A percentile compares a stretch with the other conserved stretches of the same genome.
Conservation (phyloP, 1,284 basidiomycete species). For the Pascua guehoae region DNA sequence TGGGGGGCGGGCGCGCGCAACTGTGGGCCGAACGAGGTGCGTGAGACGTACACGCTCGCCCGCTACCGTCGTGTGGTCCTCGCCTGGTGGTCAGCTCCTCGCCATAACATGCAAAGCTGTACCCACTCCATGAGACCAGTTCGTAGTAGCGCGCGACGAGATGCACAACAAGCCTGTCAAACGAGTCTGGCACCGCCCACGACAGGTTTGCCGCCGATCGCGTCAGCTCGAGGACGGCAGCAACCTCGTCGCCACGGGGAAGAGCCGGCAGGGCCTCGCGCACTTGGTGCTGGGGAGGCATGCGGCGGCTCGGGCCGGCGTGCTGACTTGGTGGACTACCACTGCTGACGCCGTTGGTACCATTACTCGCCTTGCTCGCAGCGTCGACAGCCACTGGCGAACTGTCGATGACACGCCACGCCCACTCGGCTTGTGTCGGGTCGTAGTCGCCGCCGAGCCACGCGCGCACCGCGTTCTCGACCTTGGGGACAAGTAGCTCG, state of each 20-base stretch:
- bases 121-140: conserved; percentile 46
- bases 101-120: no score
- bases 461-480: conserved; percentile 33
- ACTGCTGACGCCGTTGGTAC: not conserved
- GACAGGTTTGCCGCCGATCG: conserved; percentile 43
- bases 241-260: conserved; percentile 15
- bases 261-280: conserved; percentile 22
- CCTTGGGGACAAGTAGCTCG: conserved; percentile 34
- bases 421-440: conserved; percentile 5
- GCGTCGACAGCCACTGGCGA: conserved; percentile 19
- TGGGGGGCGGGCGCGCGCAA: conserved; percentile 21
- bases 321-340: not conserved
- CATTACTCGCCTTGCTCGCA: not conserved
- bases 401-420: conserved; percentile 36
- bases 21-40: conserved; percentile 40
- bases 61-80: conserved; percentile 20
- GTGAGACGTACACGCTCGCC: conserved; percentile 37
- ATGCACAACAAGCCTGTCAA: conserved; percentile 46
- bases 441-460: conserved; percentile 38
- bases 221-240: conserved; percentile 42
- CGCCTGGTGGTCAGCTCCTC: conserved; percentile 24
- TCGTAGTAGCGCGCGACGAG: conserved; percentile 46
- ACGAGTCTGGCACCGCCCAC: conserved; percentile 41
- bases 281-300: conserved; percentile 31
- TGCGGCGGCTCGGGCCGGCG: conserved; percentile 14